Base-by-base conservation (phyloP, 495 filamentous ascomycete species). In the Penicillium cinerascens region DNA sequence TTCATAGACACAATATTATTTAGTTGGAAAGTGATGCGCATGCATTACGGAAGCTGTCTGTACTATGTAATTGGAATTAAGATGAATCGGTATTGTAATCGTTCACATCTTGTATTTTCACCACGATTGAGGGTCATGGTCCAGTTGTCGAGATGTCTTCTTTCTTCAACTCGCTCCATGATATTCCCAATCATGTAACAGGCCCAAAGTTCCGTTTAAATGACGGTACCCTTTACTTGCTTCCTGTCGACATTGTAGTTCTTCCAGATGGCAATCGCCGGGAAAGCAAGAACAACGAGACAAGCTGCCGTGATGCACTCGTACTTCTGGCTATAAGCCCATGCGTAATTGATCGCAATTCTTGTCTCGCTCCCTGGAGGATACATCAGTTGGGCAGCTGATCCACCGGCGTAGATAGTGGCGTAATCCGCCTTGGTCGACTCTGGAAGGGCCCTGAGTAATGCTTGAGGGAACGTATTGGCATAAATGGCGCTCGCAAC, bases 401-500 rank as follows among this genome's bases (percentile, higher is more conserved):
- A 48, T 22, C 38, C 52, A 17, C 49, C 49, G 22, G 25, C 27
- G 42, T 61, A 68, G 27, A 70, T 80, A 18, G 67, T 68, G 39
- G 69, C 68, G 26, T 64, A 74, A 57, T 75, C 72, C 47, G 52
- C 44, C 43, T 78, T 76, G 27, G 66, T 66, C 0, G 56, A 62
- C 20, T 69, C 65, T 23, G 75, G 62, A 16, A 76, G 62, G 45
- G 69, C 65, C 33, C 51, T 55, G 17, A 41, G 51, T 16, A 91
- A 70, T 15, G 71, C 72, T 1, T 49, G 26, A 17, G 83, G 84
- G 64, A 89, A 83, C 33, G 77, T 70, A 55, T 75, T 72, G 18
- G 78, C 79, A 79, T 82, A 88, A 55, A 91, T 82, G 41, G 85
- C 82, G 0, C 71, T 73, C 4, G 82, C 70, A 11, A 89, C 66